Base-by-base conservation (phyloP, 768 basidiomycete genomes). In the Tulasnella sp. region DNA sequence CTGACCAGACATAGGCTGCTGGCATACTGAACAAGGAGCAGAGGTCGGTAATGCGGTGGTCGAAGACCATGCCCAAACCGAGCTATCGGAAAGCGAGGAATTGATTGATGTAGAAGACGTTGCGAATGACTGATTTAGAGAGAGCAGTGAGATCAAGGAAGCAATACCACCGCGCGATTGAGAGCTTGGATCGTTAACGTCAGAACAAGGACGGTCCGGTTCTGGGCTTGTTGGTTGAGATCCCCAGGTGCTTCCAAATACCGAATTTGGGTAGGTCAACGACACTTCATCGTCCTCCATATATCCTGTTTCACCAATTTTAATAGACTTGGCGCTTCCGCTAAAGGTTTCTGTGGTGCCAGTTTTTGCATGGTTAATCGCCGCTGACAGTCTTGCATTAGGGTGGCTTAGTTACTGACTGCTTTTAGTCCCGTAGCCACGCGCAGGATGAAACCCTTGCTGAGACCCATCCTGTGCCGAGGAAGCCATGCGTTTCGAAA, bases 271-370 rank as follows among this genome's bases (percentile, higher is more conserved):
- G 28, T 74, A 80, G 37, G 7, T 41, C 12, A 80, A 44, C 12
- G 69, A 72, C 42, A 75, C 4, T 11, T 80, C 72, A 48, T 73
- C 79, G 41, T 78, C 77, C 31, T 64, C 77, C 64, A 69, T 41
- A 75, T 54, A 22, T 16, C 41, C 77, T 78, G 22, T 31, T 78
- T 20, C 50, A 22, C 9, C 24, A 44, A 3, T 41, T 42, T 28
- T 44, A 22, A 4, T 44, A 40, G 46, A 50, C 31, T 9, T 44
- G n/a, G 3, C 24, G 20, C n/a, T 16, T 44, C 48, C 24, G 54
- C 76, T 18, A 50, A 37, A 40, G n/a, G 46, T 64, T 41, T 1
- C 76, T 28, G 8, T 14, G 7, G 76, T 12, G 40, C 41, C 74
- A 14, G 14, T 1, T 34, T 24, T 24, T 22, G 74, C 28, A 12